Conservation (phyloP, 2,329 filamentous ascomycete species). For the Sporothrix schenckii region DNA sequence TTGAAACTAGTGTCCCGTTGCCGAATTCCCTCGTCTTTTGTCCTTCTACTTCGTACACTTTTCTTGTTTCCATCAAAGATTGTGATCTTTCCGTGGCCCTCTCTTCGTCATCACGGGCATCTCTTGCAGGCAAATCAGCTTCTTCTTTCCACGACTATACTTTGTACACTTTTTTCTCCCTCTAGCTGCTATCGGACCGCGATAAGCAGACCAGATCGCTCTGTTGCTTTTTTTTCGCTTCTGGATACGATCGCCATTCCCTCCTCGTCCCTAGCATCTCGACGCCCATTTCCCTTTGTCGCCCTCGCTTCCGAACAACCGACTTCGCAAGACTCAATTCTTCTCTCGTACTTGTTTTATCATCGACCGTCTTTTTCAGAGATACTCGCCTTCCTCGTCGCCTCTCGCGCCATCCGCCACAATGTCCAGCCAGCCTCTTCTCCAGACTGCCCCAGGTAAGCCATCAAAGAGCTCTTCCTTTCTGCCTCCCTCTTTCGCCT, state of each 20-base stretch:
- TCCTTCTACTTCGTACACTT: not conserved
- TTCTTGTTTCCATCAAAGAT: not conserved
- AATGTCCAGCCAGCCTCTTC: slow-evolving; percentile 96
- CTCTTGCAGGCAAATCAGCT: not conserved
- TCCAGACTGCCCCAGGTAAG: slow-evolving; percentile 87
- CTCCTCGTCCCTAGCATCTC: slow-evolving; percentile 5
- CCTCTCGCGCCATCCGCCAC: slow-evolving; percentile 39
- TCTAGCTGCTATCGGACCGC: slow-evolving; percentile 20
- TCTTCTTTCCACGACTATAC: not conserved
- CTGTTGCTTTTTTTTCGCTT: slow-evolving; percentile 13
- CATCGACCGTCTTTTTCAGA: not conserved
- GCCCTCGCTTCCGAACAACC: not conserved
- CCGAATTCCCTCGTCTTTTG: slow-evolving; percentile 9
- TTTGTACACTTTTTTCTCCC: not conserved
- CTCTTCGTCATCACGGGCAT: not conserved
- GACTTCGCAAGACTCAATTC: slow-evolving; percentile 4
- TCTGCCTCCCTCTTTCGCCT: slow-evolving; percentile 6
- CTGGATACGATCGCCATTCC: slow-evolving; percentile 2
- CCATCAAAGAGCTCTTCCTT: not conserved
- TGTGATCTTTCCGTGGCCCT: not conserved
- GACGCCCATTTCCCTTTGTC: not conserved
- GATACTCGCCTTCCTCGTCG: not conserved
- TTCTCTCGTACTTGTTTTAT: not conserved
- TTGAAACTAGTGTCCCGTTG: slow-evolving; percentile 9
- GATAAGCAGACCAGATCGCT: slow-evolving; percentile 2